Conservation (phyloP, 2,329 filamentous ascomycete genomes). For the Septoria petroselini region DNA sequence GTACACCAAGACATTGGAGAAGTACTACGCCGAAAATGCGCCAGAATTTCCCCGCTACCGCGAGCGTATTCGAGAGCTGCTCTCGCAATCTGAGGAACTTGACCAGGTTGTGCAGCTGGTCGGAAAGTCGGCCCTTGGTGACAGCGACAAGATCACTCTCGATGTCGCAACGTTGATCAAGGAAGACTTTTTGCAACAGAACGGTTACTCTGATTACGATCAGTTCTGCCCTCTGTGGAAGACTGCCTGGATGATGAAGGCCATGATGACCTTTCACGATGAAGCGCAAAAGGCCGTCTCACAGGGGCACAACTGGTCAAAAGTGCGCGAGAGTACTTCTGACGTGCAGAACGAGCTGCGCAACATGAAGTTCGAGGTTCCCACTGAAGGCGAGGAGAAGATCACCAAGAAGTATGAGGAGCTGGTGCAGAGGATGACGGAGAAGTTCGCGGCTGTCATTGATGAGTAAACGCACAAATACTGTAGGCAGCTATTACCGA, state of each 20-base stretch:
- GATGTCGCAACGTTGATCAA: slow-evolving; percentile 90
- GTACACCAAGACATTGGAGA: slow-evolving; percentile 84
- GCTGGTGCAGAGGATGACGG: slow-evolving; percentile 84
- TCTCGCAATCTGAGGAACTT: slow-evolving; percentile 92
- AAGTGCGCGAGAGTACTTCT: slow-evolving; percentile 84
- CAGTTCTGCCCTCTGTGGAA: slow-evolving; percentile 99
- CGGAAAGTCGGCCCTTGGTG: slow-evolving; percentile 92
- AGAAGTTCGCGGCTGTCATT: slow-evolving; percentile 94
- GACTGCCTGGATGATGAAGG: slow-evolving; percentile 99
- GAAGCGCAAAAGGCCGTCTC: slow-evolving; percentile 93
- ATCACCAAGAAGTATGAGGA: slow-evolving; percentile 93
- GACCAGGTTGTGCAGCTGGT: slow-evolving; percentile 99
- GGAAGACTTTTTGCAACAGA: slow-evolving; percentile 98
- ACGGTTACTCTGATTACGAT: slow-evolving; percentile 98
- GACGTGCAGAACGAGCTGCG: slow-evolving; percentile 83
- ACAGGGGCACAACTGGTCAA: slow-evolving; percentile 86
- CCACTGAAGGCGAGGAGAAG: slow-evolving; percentile 74
- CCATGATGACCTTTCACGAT: slow-evolving; percentile 96
- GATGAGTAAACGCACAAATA: slow-evolving; percentile 71
- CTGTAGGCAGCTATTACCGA: neutral
- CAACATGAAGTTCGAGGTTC: slow-evolving; percentile 95
- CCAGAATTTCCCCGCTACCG: slow-evolving; percentile 91
- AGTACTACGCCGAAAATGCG: slow-evolving; percentile 89
- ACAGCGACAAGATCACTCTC: slow-evolving; percentile 96
- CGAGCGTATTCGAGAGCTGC: slow-evolving; percentile 87